Conservation (phyloP, 257 asterid genomes). For the Penstemon eatonii region DNA sequence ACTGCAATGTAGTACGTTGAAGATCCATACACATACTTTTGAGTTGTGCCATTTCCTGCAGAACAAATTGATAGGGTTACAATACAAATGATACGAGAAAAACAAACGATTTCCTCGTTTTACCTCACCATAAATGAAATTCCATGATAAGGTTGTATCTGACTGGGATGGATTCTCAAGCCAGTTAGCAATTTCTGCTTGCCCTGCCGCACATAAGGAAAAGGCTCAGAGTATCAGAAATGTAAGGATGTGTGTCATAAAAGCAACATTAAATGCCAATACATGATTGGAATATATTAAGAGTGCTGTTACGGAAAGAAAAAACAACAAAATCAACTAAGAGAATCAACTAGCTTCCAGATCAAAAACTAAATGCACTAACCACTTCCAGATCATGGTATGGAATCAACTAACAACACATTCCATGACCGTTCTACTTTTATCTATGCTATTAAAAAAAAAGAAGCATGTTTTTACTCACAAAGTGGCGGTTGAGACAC, state of each 20-base stretch:
- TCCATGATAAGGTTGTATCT: conserved; percentile 57
- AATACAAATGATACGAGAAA: conserved; percentile 5
- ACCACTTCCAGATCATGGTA: not conserved
- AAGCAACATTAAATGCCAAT: conserved; percentile 22
- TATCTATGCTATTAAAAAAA: too few relatives aligned
- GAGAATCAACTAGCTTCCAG: not conserved
- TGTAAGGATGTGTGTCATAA: conserved; percentile 13
- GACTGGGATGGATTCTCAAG: conserved; percentile 73
- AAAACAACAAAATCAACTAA: not conserved
- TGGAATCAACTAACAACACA: not conserved
- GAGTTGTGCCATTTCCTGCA: conserved; percentile 69
- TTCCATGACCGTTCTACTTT: not conserved
- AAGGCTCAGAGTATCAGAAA: conserved; percentile 20
- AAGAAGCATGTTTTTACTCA: too few relatives aligned
- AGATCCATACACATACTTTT: conserved; percentile 47
- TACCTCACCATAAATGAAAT: conserved; percentile 63
- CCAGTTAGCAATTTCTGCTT: conserved; percentile 60
- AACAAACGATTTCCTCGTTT: conserved; percentile 13
- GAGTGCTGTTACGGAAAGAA: not conserved
- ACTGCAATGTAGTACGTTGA: conserved; percentile 65
- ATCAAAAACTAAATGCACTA: not conserved
- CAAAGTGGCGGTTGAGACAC: too few relatives aligned
- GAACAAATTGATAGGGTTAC: conserved; percentile 30
- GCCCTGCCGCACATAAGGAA: conserved; percentile 52
- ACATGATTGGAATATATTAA: not conserved